A percentile compares a stretch with the other conserved stretches of the same genome.
Conservation (phyloP, 2,329 filamentous ascomycete genomes). For the Bipolaris gigantea region DNA sequence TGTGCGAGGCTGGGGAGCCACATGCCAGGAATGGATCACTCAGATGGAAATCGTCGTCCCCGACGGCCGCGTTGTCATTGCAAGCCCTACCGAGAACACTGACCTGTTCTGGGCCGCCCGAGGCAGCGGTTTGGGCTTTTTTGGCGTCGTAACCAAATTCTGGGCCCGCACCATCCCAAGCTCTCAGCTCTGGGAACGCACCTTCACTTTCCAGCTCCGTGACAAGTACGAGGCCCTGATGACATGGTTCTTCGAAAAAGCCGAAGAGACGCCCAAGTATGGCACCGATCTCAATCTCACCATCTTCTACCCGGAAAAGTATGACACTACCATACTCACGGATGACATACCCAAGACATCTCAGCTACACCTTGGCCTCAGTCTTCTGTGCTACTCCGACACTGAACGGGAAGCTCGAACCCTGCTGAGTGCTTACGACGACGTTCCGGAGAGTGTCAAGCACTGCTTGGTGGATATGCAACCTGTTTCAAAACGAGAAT, state of each 20-base stretch:
- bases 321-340: neutral
- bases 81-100: conserved; percentile 27
- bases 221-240: conserved; percentile 2
- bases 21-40: conserved; percentile 24
- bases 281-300: conserved; percentile 2
- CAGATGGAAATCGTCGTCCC: conserved; percentile 39
- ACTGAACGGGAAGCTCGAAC: neutral
- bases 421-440: neutral
- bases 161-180: conserved; percentile 19
- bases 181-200: neutral
- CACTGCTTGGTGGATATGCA: neutral
- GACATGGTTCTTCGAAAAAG: conserved; percentile 4
- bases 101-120: conserved; percentile 46
- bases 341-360: neutral
- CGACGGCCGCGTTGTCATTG: conserved; percentile 30
- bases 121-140: conserved; percentile 38
- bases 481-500: neutral
- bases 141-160: conserved; percentile 22
- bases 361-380: neutral
- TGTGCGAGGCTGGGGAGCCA: conserved; percentile 33
- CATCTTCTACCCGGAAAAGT: conserved; percentile 3
- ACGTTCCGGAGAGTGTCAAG: neutral
- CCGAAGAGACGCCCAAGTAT: conserved; percentile 1
- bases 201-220: neutral
- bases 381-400: neutral